Conservation (phyloP, 2,329 filamentous ascomycete species). For the Pseudogymnoascus sp. region DNA sequence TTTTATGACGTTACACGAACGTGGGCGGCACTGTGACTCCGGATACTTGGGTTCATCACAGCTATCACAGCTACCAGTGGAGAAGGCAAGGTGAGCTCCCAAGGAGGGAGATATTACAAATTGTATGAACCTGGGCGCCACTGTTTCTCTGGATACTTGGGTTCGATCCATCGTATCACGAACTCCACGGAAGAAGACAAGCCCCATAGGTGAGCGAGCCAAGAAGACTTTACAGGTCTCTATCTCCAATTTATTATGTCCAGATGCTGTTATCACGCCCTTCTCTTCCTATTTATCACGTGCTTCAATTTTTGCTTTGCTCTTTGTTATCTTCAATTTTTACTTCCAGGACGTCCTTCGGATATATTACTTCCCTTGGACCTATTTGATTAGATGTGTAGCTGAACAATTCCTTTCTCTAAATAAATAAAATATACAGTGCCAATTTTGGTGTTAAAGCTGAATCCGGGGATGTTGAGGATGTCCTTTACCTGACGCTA, state of each 20-base stretch:
- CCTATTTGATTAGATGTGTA: not conserved
- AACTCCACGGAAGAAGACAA: not conserved
- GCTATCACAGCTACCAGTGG: not conserved
- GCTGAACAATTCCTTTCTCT: not conserved
- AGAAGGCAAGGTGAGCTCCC: not conserved
- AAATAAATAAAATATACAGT: not conserved
- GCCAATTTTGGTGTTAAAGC: not conserved
- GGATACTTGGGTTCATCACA: not conserved
- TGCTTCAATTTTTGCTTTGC: not conserved
- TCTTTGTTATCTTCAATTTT: not conserved
- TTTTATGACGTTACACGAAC: not conserved
- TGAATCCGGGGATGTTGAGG: not conserved
- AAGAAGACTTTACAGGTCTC: not conserved
- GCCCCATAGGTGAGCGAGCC: not conserved
- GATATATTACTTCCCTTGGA: not conserved
- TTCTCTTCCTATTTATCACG: not conserved
- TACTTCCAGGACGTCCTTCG: not conserved
- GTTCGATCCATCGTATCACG: not conserved
- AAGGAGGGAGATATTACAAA: not conserved
- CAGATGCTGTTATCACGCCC: not conserved
- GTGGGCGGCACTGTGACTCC: not conserved
- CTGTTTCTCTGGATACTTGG: not conserved
- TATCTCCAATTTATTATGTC: not conserved
- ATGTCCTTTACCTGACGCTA: not conserved
- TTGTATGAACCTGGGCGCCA: not conserved